phyloP scores from a whole-genome alignment of 495 filamentous ascomycete genomes.

The Penicillium manginii region DNA sequence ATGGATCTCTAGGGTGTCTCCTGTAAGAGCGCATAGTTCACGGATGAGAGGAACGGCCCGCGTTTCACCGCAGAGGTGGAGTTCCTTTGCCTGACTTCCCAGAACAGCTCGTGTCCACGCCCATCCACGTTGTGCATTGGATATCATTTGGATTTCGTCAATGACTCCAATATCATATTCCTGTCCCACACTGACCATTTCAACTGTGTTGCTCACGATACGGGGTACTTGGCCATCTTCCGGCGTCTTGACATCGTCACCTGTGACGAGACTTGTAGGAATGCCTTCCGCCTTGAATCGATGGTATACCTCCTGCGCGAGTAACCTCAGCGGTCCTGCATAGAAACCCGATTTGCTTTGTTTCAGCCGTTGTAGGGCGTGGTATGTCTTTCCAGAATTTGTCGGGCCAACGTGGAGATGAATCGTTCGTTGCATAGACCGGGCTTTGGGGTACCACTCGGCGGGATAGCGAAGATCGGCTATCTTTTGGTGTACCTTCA shows the following conservation, averaged over 20 bases:
- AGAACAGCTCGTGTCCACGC: constrained; percentile 96
- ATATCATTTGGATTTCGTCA: constrained; percentile 98
- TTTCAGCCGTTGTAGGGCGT: constrained; percentile 87
- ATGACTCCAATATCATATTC: constrained; percentile 89
- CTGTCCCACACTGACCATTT: constrained; percentile 82
- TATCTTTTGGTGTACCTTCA: constrained; percentile 63
- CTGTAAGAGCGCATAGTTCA: constrained; percentile 76
- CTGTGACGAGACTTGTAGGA: constrained; percentile 81
- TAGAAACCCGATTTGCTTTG: constrained; percentile 78
- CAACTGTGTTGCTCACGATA: constrained; percentile 88
- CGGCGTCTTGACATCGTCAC: constrained; percentile 78
- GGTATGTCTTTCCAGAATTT: constrained; percentile 98
- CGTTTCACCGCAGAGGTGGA: constrained; percentile 94
- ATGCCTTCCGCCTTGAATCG: constrained; percentile 77
- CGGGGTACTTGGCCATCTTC: constrained; percentile 44
- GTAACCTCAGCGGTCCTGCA: constrained; percentile 84
- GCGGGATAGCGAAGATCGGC: constrained; percentile 82
- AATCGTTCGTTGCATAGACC: constrained; percentile 76
- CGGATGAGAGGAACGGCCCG: constrained; percentile 78
- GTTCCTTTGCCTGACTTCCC: constrained; percentile 80
- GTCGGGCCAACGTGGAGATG: constrained; percentile 97
- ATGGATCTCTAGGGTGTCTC: constrained; percentile 81
- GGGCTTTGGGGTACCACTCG: constrained; percentile 88
- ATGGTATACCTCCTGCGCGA: constrained; percentile 91
- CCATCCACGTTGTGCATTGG: constrained; percentile 79